Conservation (phyloP, 495 filamentous ascomycete genomes). For the Neurospora africana region DNA sequence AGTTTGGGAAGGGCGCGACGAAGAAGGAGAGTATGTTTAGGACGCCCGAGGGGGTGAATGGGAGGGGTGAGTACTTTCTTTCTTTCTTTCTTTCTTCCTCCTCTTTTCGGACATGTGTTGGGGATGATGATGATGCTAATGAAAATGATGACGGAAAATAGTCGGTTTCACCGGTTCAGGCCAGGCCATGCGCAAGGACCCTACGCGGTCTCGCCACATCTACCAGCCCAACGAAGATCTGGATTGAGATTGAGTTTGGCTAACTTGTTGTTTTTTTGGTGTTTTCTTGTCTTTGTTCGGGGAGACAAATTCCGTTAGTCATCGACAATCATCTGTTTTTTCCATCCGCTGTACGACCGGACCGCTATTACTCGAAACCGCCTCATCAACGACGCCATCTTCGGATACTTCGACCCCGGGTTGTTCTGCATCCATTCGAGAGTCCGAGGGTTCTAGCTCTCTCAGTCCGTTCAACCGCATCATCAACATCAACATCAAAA, state of each 20-base stretch:
- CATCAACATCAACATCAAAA: background rate
- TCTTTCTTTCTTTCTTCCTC: background rate
- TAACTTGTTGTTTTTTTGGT: background rate
- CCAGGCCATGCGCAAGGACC: conserved; percentile 87
- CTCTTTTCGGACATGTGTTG: too few species aligned
- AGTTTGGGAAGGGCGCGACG: conserved; percentile 24
- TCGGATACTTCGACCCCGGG: background rate
- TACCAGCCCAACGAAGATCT: conserved; percentile 77
- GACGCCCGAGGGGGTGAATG: conserved; percentile 73
- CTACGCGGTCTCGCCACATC: conserved; percentile 69
- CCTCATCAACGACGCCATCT: background rate
- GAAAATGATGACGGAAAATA: conserved; percentile 18
- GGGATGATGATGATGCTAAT: too few species aligned
- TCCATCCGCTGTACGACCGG: background rate
- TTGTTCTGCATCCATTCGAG: background rate
- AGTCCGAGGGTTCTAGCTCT: background rate
- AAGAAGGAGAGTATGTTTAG: conserved; percentile 98
- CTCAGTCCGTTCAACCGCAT: background rate
- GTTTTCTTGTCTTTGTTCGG: background rate
- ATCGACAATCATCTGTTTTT: background rate
- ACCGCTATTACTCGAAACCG: background rate
- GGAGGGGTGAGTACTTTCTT: conserved; percentile 52
- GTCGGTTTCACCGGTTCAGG: conserved; percentile 95
- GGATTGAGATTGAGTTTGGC: conserved; percentile 30
- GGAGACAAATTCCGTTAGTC: background rate